Percentiles rank a stretch among this genome's conserved stretches.
These are phyloP conservation scores for Solanum okadae DNA, from an alignment of 257 asterid species.

Conservation along the genomic window DNA sequence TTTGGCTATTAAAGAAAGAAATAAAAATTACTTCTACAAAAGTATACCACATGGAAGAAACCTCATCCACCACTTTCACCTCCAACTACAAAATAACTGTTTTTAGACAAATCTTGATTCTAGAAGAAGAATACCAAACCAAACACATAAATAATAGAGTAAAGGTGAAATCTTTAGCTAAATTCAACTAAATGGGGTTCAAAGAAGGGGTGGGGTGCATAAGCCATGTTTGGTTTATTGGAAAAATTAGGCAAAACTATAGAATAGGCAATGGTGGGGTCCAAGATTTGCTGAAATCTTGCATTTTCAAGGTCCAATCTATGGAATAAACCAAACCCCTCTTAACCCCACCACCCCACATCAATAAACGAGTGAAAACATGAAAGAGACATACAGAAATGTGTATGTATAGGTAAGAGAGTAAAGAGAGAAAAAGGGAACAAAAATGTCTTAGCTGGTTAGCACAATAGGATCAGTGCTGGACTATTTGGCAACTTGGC, in stretches of 20 bases:
- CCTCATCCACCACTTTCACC: constrained; percentile 17
- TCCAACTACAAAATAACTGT: constrained; percentile 1
- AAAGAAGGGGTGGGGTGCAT: not conserved
- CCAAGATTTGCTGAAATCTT: not conserved
- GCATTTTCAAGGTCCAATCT: constrained; percentile 4
- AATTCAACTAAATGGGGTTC: not conserved
- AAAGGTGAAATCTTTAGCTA: not conserved
- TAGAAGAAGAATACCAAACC: constrained; percentile 2
- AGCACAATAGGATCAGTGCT: constrained; percentile 13
- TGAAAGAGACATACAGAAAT: not conserved
- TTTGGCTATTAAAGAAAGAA: not conserved
- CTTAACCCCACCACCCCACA: not conserved
- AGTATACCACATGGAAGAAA: constrained; percentile 28
- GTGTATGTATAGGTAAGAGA: not conserved
- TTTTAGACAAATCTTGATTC: constrained; percentile 6
- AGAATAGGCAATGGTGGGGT: not conserved
- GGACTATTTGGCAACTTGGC: constrained; percentile 13
- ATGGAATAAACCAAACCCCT: not conserved
- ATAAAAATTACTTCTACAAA: constrained; percentile 27
- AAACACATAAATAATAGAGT: not conserved
- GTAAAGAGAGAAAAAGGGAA: not conserved
- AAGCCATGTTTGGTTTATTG: not conserved
- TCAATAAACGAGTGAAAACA: not conserved
- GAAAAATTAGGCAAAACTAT: not conserved
- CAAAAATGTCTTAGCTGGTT: constrained; percentile 29